These are phyloP conservation scores for Casuarina glauca DNA, from an alignment of 306 rosid genomes.

Conservation along the genomic window DNA sequence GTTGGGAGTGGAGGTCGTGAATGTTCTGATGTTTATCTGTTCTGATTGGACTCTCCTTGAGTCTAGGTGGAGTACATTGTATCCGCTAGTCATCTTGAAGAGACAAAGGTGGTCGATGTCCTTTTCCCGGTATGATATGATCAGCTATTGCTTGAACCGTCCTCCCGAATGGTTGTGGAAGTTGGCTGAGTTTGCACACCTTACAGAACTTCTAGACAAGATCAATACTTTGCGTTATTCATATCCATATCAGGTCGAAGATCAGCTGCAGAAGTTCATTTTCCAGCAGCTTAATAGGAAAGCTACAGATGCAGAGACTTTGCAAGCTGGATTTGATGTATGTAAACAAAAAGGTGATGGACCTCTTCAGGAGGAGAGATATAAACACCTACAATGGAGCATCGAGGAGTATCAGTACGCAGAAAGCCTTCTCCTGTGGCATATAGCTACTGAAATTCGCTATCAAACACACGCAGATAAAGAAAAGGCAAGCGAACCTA, in stretches of 20 bases:
- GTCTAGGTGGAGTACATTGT: not conserved
- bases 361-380: slow-evolving; percentile 8
- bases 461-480: too few species aligned
- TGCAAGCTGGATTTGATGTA: not conserved
- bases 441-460: too few species aligned
- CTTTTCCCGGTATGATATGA: slow-evolving; percentile 29
- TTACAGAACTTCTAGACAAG: not conserved
- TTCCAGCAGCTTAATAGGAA: slow-evolving; percentile 16
- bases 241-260: not conserved
- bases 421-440: not conserved
- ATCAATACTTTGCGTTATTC: not conserved
- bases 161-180: not conserved
- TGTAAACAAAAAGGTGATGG: slow-evolving; percentile 28
- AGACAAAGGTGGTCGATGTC: slow-evolving; percentile 21
- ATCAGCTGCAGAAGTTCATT: not conserved
- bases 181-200: not conserved
- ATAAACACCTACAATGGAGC: slow-evolving; percentile 5
- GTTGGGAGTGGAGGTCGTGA: slow-evolving; percentile 3
- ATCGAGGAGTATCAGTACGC: slow-evolving; percentile 22
- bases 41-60: slow-evolving; percentile 18
- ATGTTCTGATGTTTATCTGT: slow-evolving; percentile 3
- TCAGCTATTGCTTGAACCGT: slow-evolving; percentile 15
- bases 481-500: too few species aligned
- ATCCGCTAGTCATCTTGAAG: not conserved
- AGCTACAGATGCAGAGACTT: not conserved